Conservation (phyloP, 1,139 yeast species). For the Candida tetrigidarum region DNA sequence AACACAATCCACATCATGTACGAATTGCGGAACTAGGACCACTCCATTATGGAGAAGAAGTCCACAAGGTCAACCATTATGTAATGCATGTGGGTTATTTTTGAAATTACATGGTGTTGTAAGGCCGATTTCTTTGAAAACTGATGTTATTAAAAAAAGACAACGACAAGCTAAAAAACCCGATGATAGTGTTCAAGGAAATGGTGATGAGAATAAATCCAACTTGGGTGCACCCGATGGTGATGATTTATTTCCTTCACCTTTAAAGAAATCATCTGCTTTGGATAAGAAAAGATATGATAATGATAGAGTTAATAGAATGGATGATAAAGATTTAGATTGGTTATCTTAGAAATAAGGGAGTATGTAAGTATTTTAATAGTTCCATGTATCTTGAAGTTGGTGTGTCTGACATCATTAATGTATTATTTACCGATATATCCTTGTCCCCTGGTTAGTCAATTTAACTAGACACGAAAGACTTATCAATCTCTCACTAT, state of each 20-base stretch:
- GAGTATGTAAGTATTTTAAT: no score
- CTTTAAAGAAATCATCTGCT: slow-evolving; percentile 17
- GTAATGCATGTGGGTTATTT: slow-evolving; percentile 65
- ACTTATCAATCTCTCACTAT: no score
- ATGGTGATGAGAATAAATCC: slow-evolving; percentile 7
- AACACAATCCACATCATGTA: slow-evolving; percentile 32
- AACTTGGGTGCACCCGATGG: slow-evolving; percentile 36
- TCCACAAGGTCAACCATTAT: slow-evolving; percentile 57
- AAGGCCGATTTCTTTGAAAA: slow-evolving; percentile 69
- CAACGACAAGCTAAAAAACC: slow-evolving; percentile 14
- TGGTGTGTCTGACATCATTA: no score
- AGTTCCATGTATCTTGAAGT: no score
- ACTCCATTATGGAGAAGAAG: slow-evolving; percentile 65
- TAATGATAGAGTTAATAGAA: neutral
- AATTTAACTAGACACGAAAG: no score
- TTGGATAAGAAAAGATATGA: neutral
- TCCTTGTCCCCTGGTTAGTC: no score
- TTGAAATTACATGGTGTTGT: slow-evolving; percentile 61
- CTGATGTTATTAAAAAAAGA: slow-evolving; percentile 89
- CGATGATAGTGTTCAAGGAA: slow-evolving; percentile 7
- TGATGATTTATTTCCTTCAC: slow-evolving; percentile 42
- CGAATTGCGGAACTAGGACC: slow-evolving; percentile 58
- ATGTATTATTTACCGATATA: no score
- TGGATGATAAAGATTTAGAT: slow-evolving; percentile 1
- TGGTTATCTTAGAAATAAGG: neutral